These are phyloP conservation scores for Penicillium steckii DNA, from an alignment of 495 filamentous ascomycete genomes.

Conservation along the genomic window DNA sequence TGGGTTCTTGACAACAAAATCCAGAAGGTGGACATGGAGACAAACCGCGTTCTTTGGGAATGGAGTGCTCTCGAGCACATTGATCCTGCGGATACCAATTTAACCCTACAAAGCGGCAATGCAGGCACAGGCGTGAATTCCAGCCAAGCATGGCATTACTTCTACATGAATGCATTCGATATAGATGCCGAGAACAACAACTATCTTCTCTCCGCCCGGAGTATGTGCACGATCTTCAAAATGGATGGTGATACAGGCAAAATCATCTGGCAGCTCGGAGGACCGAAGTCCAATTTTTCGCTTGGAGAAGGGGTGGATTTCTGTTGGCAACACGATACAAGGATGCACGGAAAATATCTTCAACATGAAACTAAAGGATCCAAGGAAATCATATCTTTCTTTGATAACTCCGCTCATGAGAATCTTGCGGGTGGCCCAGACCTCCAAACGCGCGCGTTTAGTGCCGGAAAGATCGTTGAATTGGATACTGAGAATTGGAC, in stretches of 20 bases:
- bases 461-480: slow-evolving; percentile 47
- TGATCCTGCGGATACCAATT: slow-evolving; percentile 37
- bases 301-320: slow-evolving; percentile 35
- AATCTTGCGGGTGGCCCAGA: slow-evolving; percentile 28
- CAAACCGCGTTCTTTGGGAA: slow-evolving; percentile 28
- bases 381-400: slow-evolving; percentile 39
- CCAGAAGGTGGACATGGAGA: slow-evolving; percentile 27
- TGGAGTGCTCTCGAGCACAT: slow-evolving; percentile 29
- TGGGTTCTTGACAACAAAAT: slow-evolving; percentile 35
- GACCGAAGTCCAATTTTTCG: slow-evolving; percentile 31
- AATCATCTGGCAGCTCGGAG: slow-evolving; percentile 51
- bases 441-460: slow-evolving; percentile 21
- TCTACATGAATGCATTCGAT: slow-evolving; percentile 28
- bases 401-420: slow-evolving; percentile 40
- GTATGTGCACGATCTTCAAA: slow-evolving; percentile 48
- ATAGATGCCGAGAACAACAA: slow-evolving; percentile 34
- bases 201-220: slow-evolving; percentile 52
- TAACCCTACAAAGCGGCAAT: slow-evolving; percentile 43
- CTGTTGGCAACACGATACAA: slow-evolving; percentile 51
- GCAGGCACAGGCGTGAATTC: slow-evolving; percentile 39
- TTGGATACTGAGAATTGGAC: slow-evolving; percentile 39
- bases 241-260: slow-evolving; percentile 50
- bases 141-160: slow-evolving; percentile 32
- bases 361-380: slow-evolving; percentile 39
- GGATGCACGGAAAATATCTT: slow-evolving; percentile 33